These are phyloP conservation scores for Hypoxylon fuscum DNA, from an alignment of 495 filamentous ascomycete species.

Conservation along the genomic window DNA sequence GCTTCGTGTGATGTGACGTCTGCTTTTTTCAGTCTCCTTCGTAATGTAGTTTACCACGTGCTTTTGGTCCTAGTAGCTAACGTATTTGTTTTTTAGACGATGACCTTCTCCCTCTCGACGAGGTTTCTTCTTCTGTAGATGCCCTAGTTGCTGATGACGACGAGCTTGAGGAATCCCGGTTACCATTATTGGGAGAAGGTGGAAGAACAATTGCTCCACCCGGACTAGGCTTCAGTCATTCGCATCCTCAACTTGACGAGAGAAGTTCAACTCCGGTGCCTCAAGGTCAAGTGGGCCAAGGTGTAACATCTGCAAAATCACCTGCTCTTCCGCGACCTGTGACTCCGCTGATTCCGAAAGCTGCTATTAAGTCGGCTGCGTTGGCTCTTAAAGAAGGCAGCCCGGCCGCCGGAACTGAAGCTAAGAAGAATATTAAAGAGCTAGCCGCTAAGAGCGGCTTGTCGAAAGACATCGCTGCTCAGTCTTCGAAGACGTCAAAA, in stretches of 20 bases:
- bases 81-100: slow-evolving; percentile 53
- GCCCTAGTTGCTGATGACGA: slow-evolving; percentile 62
- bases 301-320: slow-evolving; percentile 5
- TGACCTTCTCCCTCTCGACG: slow-evolving; percentile 60
- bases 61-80: slow-evolving; percentile 49
- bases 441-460: slow-evolving; percentile 55
- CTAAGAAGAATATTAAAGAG: slow-evolving; percentile 58
- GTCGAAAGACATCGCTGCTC: slow-evolving; percentile 57
- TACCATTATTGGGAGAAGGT: slow-evolving; percentile 53
- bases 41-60: slow-evolving; percentile 39
- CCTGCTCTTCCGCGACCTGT: slow-evolving; percentile 38
- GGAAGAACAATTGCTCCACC: slow-evolving; percentile 68
- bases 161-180: slow-evolving; percentile 43
- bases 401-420: slow-evolving; percentile 40
- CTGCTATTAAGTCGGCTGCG: slow-evolving; percentile 12
- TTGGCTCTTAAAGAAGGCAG: slow-evolving; percentile 39
- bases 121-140: slow-evolving; percentile 63
- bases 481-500: slow-evolving; percentile 48
- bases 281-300: slow-evolving; percentile 24
- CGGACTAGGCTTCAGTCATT: slow-evolving; percentile 67
- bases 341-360: slow-evolving; percentile 33
- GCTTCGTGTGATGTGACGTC: slow-evolving; percentile 57
- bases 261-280: slow-evolving; percentile 28
- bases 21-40: slow-evolving; percentile 42
- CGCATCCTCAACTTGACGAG: slow-evolving; percentile 50